Conservation (phyloP, 2,329 filamentous ascomycete species). For the Annulohypoxylon truncatum region DNA sequence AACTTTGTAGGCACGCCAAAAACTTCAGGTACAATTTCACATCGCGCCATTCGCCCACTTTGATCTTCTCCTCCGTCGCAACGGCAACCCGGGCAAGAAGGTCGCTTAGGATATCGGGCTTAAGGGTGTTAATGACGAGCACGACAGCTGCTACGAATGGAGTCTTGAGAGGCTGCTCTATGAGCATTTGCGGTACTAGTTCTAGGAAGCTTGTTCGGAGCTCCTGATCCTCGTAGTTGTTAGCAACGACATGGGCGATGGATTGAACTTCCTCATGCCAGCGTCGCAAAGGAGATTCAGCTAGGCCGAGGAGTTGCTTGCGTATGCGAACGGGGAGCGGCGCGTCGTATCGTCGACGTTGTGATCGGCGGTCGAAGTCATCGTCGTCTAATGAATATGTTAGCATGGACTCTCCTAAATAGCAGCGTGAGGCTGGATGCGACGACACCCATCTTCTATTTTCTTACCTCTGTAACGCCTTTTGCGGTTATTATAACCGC, state of each 20-base stretch:
- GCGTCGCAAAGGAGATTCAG: constrained; percentile 81
- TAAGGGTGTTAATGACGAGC: constrained; percentile 80
- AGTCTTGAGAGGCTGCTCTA: constrained; percentile 98
- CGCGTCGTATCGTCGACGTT: constrained; percentile 78
- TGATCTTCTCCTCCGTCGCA: constrained; percentile 74
- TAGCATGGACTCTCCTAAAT: constrained; percentile 6
- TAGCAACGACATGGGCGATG: constrained; percentile 80
- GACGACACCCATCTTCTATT: constrained; percentile 40
- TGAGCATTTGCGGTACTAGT: constrained; percentile 78
- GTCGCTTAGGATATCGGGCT: constrained; percentile 78
- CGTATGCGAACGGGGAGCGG: constrained; percentile 78
- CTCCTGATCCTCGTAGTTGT: constrained; percentile 88
- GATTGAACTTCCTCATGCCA: constrained; percentile 82
- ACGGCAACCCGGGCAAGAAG: constrained; percentile 73
- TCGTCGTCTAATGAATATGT: constrained; percentile 70
- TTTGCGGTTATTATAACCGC: constrained; percentile 74
- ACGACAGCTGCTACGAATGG: constrained; percentile 90
- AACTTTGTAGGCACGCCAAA: constrained; percentile 83
- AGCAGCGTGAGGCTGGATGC: constrained; percentile 15
- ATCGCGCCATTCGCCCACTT: constrained; percentile 83
- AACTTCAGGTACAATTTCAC: constrained; percentile 93
- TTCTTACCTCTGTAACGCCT: constrained; percentile 79
- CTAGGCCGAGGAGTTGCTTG: constrained; percentile 81
- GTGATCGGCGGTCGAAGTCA: constrained; percentile 78
- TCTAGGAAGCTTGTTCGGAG: constrained; percentile 78